Evolutionary conservation across 2,329 filamentous ascomycete genomes (phyloP).

Genomic region (Aspergillus ochraceus): DNA sequence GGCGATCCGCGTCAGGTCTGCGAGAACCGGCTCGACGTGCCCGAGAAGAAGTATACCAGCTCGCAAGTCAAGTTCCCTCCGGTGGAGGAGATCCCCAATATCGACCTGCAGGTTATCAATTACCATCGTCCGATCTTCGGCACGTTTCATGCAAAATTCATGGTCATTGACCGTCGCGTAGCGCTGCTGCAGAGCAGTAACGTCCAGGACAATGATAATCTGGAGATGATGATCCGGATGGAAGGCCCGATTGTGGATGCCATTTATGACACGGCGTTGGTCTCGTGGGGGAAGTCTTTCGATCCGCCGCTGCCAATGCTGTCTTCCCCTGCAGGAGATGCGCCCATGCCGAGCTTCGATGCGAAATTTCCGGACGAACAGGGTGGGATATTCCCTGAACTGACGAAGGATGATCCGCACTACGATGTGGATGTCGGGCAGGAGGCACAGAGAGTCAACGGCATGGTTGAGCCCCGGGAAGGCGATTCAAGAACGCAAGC

Average conservation of each 20-base stretch:
- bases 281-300: conserved; percentile 68
- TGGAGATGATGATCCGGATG: conserved; percentile 77
- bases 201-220: conserved; percentile 72
- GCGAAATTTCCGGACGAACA: conserved; percentile 10
- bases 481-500: conserved; percentile 59
- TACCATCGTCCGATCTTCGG: conserved; percentile 69
- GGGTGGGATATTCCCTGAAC: conserved; percentile 49
- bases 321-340: conserved; percentile 48
- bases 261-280: conserved; percentile 70
- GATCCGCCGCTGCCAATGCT: conserved; percentile 60
- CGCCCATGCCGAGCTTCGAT: conserved; percentile 8
- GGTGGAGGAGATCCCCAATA: conserved; percentile 65
- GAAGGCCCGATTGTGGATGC: conserved; percentile 76
- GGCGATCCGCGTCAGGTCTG: conserved; percentile 63
- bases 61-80: conserved; percentile 61
- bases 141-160: conserved; percentile 77
- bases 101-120: conserved; percentile 73
- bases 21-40: conserved; percentile 64
- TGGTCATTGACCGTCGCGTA: conserved; percentile 71
- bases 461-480: conserved; percentile 51
- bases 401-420: conserved; percentile 60
- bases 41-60: conserved; percentile 58
- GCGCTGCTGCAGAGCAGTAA: conserved; percentile 76
- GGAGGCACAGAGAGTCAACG: conserved; percentile 64
- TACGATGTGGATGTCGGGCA: conserved; percentile 63